A percentile compares a stretch with the other conserved stretches of the same genome.
These are phyloP conservation scores for Populus euphratica DNA, from an alignment of 345 rosid genomes.

Conservation along the genomic window DNA sequence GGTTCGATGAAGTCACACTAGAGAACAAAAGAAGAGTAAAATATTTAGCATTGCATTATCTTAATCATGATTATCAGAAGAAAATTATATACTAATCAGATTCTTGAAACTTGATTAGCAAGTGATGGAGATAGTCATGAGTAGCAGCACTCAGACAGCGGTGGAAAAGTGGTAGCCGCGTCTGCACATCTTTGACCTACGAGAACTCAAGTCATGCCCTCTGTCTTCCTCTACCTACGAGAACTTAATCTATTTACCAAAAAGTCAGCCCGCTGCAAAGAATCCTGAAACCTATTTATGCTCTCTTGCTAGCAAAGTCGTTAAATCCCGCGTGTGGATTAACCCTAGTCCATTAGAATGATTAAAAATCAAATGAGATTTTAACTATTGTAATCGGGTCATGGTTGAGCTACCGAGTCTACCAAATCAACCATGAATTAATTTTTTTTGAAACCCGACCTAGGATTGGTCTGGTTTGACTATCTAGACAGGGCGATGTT, in stretches of 20 bases:
- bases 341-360: no score
- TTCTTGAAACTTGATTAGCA: background rate
- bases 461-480: no score
- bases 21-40: background rate
- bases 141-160: constrained; percentile 6
- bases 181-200: constrained; percentile 13
- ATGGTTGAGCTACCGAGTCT: no score
- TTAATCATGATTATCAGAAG: background rate
- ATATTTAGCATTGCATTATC: background rate
- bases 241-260: background rate
- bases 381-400: no score
- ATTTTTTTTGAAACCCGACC: no score
- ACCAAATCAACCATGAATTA: no score
- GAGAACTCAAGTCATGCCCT: background rate
- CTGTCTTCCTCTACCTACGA: background rate
- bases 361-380: no score
- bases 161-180: constrained; percentile 34
- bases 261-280: background rate
- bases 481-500: background rate
- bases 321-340: no score
- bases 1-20: background rate
- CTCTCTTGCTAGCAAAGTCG: background rate
- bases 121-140: background rate
- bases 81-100: background rate
- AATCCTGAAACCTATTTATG: background rate